Evolutionary conservation across 75 land plant species (phyloP).

Genomic region (Pinus taeda): DNA sequence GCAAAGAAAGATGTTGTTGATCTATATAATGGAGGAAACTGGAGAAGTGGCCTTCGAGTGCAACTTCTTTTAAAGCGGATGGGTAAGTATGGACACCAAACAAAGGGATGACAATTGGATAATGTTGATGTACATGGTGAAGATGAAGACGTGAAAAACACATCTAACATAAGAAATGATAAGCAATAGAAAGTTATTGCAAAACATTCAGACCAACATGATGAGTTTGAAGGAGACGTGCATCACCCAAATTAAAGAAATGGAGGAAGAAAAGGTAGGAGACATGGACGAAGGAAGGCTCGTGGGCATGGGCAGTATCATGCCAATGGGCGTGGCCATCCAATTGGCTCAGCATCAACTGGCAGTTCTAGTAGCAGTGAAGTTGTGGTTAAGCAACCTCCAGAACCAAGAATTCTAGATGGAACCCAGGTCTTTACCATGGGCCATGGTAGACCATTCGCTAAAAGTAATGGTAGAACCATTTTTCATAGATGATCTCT

Average conservation of each 20-base stretch:
- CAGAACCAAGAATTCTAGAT: too few species aligned
- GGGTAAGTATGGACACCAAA: background rate
- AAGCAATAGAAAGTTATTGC: slow-evolving; percentile 6
- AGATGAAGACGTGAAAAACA: slow-evolving; percentile 9
- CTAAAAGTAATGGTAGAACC: too few species aligned
- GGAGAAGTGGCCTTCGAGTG: too few species aligned
- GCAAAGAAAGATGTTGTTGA: too few species aligned
- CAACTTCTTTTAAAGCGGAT: too few species aligned
- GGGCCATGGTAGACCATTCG: too few species aligned
- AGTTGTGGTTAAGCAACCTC: too few species aligned
- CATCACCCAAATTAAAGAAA: too few species aligned
- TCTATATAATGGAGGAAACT: too few species aligned
- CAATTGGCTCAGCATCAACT: background rate
- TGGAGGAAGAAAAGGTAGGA: slow-evolving; percentile 58
- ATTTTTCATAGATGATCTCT: too few species aligned
- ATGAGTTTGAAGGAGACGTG: slow-evolving; percentile 14
- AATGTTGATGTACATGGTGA: slow-evolving; percentile 34
- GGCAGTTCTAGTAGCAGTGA: too few species aligned
- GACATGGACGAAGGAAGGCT: slow-evolving; percentile 57
- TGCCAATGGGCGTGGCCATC: slow-evolving; percentile 33
- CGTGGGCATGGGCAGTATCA: slow-evolving; percentile 35
- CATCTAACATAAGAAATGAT: slow-evolving; percentile 4
- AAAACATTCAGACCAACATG: slow-evolving; percentile 11
- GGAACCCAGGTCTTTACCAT: too few species aligned
- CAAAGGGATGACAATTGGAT: slow-evolving; percentile 41